Evolutionary conservation across 2,329 filamentous ascomycete genomes (phyloP).

Genomic region (Fusarium begoniae): DNA sequence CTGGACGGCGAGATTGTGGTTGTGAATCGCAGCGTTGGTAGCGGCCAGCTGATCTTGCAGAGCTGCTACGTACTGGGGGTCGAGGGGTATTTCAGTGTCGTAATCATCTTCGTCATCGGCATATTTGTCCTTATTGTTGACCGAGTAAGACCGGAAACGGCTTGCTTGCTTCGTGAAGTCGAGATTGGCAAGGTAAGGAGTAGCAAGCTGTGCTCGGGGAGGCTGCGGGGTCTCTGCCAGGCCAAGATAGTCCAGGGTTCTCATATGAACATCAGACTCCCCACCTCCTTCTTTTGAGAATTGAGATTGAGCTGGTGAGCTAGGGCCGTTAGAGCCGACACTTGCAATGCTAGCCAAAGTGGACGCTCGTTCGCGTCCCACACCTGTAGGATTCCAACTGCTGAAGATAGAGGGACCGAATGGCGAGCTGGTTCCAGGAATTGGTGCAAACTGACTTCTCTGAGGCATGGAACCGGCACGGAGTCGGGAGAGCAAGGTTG

Average conservation of each 20-base stretch:
- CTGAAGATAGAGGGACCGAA: slow-evolving; percentile 94
- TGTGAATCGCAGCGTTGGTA: slow-evolving; percentile 78
- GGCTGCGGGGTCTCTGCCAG: slow-evolving; percentile 93
- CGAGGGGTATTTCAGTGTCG: slow-evolving; percentile 61
- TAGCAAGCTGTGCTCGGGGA: slow-evolving; percentile 75
- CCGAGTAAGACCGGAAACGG: slow-evolving; percentile 95
- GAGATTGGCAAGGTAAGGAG: slow-evolving; percentile 79
- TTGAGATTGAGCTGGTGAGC: slow-evolving; percentile 85
- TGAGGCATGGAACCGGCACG: slow-evolving; percentile 96
- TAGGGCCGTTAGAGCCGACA: slow-evolving; percentile 88
- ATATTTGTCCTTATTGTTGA: slow-evolving; percentile 98
- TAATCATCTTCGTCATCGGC: slow-evolving; percentile 88
- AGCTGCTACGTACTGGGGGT: slow-evolving; percentile 67
- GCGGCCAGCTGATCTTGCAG: slow-evolving; percentile 71
- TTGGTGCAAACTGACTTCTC: slow-evolving; percentile 73
- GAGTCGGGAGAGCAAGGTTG: slow-evolving; percentile 82
- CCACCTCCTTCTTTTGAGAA: slow-evolving; percentile 86
- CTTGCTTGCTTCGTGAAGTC: slow-evolving; percentile 81
- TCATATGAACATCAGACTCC: slow-evolving; percentile 87
- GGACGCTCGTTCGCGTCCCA: slow-evolving; percentile 81
- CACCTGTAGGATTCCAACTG: slow-evolving; percentile 76
- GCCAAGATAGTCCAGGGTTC: slow-evolving; percentile 94
- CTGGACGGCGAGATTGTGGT: slow-evolving; percentile 92
- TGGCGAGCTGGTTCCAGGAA: slow-evolving; percentile 67
- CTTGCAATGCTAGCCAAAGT: slow-evolving; percentile 86